Evolutionary conservation across 1,284 basidiomycete genomes (phyloP), one percentile per base, ranked within the genome.

Genomic region (Rhodotorula mucilaginosa): DNA sequence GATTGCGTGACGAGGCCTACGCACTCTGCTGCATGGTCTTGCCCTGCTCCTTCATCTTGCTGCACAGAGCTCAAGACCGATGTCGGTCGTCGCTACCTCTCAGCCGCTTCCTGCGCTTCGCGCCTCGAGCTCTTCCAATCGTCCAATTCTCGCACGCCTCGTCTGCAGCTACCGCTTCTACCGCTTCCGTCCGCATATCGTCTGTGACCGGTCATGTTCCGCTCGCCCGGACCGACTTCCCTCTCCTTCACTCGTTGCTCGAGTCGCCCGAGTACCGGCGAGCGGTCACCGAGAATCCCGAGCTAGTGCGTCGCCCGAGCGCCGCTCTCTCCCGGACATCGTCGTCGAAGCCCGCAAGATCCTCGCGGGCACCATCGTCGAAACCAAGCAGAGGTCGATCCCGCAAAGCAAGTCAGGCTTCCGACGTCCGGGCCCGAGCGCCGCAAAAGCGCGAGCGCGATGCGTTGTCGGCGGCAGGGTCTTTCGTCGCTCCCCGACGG

Each of bases 161-260:
- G 13, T 31, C 57, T 26, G 57, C 21, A 19, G 21, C 16, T 21
- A 15, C 19, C 23, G 23, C 23, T 34, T 34, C 29, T 12, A 48
- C 48, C 34, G 10, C 49, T 15, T 16, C 49, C 34, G 31, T 19
- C 5, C 48, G 23, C 16, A 7, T 56, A 5, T 3, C 18, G 7
- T 52, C 29, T 2, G 7, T 1, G 16, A 16, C 2, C 10, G 46
- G 56, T 6, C 54, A 54, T 19, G 62, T 62, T 0, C 47, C 54
- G 4, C 52, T 62, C 19, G 18, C 12, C 1, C 31, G 56, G 29
- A 46, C 29, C 23, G 47, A 62, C 34, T 63, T 62, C 29, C 66
- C 66, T 2, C 66, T 67, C 31, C 61, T 67, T 0, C 66, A 67
- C 34, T 51, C 54, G 1, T 56, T 67, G 34, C 66, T 67, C 21